Percentiles rank a stretch among this genome's conserved stretches.
These are phyloP conservation scores for Chaetomium sp. DNA, from an alignment of 2,329 filamentous ascomycete species.

Conservation along the genomic window DNA sequence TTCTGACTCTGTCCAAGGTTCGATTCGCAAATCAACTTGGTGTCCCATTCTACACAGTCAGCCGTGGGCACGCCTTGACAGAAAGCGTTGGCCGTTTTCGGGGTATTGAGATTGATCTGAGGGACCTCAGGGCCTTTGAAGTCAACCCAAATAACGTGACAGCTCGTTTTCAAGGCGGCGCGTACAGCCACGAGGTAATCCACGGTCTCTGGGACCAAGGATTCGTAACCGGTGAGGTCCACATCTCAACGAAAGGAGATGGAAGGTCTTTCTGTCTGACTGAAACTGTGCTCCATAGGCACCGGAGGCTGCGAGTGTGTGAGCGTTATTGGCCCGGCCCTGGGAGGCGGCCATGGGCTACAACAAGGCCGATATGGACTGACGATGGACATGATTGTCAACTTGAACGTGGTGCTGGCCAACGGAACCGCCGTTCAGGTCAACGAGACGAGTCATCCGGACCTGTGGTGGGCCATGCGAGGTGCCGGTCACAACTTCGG, in stretches of 20 bases:
- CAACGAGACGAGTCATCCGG: background rate
- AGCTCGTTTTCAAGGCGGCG: background rate
- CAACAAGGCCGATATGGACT: background rate
- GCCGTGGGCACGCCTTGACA: background rate
- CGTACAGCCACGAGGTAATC: background rate
- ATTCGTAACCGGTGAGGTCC: background rate
- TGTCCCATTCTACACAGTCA: background rate
- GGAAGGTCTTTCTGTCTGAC: background rate
- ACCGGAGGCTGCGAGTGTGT: background rate
- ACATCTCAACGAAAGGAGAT: background rate
- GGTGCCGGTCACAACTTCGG: conserved; percentile 2
- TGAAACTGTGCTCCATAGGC: background rate
- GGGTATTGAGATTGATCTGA: background rate
- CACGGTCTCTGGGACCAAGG: background rate
- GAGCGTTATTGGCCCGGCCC: background rate
- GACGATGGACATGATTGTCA: background rate
- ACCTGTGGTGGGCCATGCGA: background rate
- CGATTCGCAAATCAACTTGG: background rate
- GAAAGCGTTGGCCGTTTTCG: background rate
- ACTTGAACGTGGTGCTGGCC: background rate
- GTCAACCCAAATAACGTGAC: background rate
- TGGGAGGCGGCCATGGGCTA: background rate
- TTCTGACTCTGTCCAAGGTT: background rate
- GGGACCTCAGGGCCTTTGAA: background rate
- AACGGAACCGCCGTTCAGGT: background rate